A percentile compares a stretch with the other conserved stretches of the same genome.
phyloP scores from a whole-genome alignment of 2,329 filamentous ascomycete species.

The Phyllosticta capitalensis region DNA sequence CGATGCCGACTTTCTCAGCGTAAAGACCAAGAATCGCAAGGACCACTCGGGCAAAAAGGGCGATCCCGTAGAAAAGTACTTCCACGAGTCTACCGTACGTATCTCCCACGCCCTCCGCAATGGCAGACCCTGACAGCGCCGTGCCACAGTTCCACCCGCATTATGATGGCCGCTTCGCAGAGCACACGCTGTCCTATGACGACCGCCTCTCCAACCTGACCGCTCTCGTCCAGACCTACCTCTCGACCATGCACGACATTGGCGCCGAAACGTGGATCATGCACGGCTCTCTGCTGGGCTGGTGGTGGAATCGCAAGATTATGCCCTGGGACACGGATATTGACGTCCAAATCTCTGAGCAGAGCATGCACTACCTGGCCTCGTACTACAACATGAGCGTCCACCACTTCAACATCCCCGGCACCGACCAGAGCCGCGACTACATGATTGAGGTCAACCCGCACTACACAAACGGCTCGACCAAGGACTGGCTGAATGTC shows the following conservation, averaged over 20 bases:
- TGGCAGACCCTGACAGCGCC: neutral
- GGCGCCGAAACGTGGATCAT: conserved; percentile 54
- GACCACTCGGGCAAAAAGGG: conserved; percentile 16
- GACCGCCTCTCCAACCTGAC: conserved; percentile 40
- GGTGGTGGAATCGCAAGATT: conserved; percentile 54
- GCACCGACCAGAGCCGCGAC: conserved; percentile 17
- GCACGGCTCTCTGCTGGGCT: conserved; percentile 51
- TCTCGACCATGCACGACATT: conserved; percentile 46
- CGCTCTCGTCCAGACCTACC: conserved; percentile 45
- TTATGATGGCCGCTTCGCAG: conserved; percentile 49
- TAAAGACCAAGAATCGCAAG: conserved; percentile 14
- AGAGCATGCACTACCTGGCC: conserved; percentile 46
- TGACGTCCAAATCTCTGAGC: conserved; percentile 49
- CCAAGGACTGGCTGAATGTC: conserved; percentile 40
- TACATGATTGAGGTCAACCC: conserved; percentile 54
- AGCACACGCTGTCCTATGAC: conserved; percentile 35
- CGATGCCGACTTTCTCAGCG: conserved; percentile 13
- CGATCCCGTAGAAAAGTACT: conserved; percentile 22
- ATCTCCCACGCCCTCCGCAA: neutral
- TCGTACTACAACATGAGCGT: conserved; percentile 54
- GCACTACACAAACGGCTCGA: conserved; percentile 37
- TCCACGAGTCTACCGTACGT: conserved; percentile 24
- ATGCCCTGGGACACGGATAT: conserved; percentile 55
- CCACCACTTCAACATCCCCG: conserved; percentile 33
- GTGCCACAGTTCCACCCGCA: conserved; percentile 41